A percentile compares a stretch with the other conserved stretches of the same genome.
phyloP scores from a whole-genome alignment of 169 alveolate genomes.

The Plasmodium berghei region DNA sequence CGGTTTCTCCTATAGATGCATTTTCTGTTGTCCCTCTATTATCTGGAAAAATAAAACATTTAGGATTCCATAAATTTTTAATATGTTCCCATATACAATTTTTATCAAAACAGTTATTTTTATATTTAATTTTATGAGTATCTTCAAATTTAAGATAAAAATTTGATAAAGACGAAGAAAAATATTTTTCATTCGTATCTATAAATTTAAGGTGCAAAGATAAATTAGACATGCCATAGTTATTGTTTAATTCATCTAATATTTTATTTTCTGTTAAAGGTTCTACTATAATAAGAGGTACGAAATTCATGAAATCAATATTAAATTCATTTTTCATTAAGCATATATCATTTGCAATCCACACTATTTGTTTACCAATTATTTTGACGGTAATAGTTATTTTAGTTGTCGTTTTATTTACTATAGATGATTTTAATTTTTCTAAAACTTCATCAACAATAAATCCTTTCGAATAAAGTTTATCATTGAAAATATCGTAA shows the following conservation, averaged over 20 bases:
- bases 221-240: background rate
- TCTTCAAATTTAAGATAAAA: constrained; percentile 62
- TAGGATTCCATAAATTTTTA: constrained; percentile 56
- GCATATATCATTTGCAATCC: constrained; percentile 51
- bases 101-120: constrained; percentile 25
- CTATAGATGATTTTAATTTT: constrained; percentile 10
- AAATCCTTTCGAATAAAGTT: constrained; percentile 29
- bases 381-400: constrained; percentile 40
- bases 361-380: constrained; percentile 61
- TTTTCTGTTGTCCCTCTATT: background rate
- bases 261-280: constrained; percentile 1
- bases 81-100: constrained; percentile 15
- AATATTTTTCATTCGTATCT: constrained; percentile 33
- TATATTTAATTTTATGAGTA: constrained; percentile 62
- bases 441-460: constrained; percentile 4
- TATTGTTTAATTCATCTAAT: background rate
- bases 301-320: constrained; percentile 13
- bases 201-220: constrained; percentile 55
- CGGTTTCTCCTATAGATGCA: background rate
- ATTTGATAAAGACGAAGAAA: constrained; percentile 25
- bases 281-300: constrained; percentile 42
- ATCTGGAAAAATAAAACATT: constrained; percentile 46
- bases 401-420: constrained; percentile 12
- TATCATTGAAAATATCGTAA: constrained; percentile 28
- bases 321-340: constrained; percentile 34